These are phyloP conservation scores for Metarhizium sp. DNA, from an alignment of 2,329 filamentous ascomycete species.

Conservation along the genomic window DNA sequence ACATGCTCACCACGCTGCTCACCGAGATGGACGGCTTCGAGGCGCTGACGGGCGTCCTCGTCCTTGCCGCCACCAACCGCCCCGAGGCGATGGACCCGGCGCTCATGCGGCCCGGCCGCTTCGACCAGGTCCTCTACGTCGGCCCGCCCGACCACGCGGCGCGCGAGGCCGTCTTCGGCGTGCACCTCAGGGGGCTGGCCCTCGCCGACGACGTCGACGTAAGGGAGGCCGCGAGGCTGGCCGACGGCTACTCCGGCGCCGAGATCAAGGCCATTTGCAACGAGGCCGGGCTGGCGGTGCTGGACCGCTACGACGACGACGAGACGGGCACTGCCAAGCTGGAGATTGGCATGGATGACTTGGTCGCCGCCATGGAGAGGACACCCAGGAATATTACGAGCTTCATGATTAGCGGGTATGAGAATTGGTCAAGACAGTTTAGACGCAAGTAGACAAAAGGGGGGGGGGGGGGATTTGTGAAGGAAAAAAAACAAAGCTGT, in stretches of 20 bases:
- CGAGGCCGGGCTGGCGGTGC: slow-evolving; percentile 32
- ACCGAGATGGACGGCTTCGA: slow-evolving; percentile 97
- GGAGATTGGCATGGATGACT: slow-evolving; percentile 32
- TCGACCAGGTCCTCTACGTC: slow-evolving; percentile 80
- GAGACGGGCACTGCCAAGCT: slow-evolving; percentile 17
- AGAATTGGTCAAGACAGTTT: slow-evolving; percentile 42
- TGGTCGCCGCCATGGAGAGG: slow-evolving; percentile 30
- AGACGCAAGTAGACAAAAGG: slow-evolving; percentile 8
- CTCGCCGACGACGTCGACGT: slow-evolving; percentile 57
- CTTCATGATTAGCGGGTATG: slow-evolving; percentile 48
- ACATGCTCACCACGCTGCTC: slow-evolving; percentile 80
- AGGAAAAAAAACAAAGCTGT: too few species aligned
- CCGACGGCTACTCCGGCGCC: slow-evolving; percentile 76
- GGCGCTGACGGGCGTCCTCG: slow-evolving; percentile 68
- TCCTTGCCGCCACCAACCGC: slow-evolving; percentile 86
- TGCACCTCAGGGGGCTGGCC: slow-evolving; percentile 53
- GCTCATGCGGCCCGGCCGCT: slow-evolving; percentile 73
- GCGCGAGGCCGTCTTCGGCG: slow-evolving; percentile 64
- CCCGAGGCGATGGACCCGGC: slow-evolving; percentile 81
- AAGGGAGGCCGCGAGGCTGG: slow-evolving; percentile 48
- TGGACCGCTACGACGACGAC: slow-evolving; percentile 24
- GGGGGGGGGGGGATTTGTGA: neutral
- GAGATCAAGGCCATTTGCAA: slow-evolving; percentile 57
- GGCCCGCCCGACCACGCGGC: slow-evolving; percentile 67
- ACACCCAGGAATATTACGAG: slow-evolving; percentile 50